Conservation (phyloP, 805 yeast species). For the Tetrapisispora taiwanensis region DNA sequence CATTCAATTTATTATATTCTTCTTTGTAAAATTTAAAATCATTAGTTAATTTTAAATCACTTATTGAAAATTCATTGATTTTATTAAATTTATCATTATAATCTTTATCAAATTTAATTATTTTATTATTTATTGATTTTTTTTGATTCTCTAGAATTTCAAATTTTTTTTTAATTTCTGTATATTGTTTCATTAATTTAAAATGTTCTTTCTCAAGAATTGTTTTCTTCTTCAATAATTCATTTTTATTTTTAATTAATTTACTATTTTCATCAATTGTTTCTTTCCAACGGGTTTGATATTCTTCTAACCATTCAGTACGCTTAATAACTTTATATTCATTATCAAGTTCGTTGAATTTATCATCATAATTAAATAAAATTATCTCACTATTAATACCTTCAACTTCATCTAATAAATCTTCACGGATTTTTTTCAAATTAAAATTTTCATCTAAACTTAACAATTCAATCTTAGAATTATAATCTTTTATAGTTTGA, state of each 20-base stretch:
- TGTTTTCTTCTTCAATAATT: conserved; percentile 7
- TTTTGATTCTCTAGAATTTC: background rate
- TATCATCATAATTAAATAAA: conserved; percentile 8
- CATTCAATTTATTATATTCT: conserved; percentile 21
- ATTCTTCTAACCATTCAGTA: conserved; percentile 18
- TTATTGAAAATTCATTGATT: too few relatives aligned
- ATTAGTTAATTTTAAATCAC: background rate
- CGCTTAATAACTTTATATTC: conserved; percentile 12
- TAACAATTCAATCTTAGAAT: conserved; percentile 31
- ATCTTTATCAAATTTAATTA: too few relatives aligned
- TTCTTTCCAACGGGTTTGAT: conserved; percentile 23
- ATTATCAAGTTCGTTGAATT: conserved; percentile 13
- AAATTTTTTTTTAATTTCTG: background rate
- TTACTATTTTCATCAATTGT: conserved; percentile 22
- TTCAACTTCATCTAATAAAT: conserved; percentile 23
- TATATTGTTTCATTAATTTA: too few relatives aligned
- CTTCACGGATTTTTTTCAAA: conserved; percentile 25
- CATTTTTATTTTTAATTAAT: conserved; percentile 15
- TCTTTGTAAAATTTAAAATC: background rate
- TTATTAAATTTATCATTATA: too few relatives aligned
- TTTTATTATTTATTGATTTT: background rate
- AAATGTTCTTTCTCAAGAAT: background rate
- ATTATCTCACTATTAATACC: conserved; percentile 20
- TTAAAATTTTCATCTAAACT: conserved; percentile 29
- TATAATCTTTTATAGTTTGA: conserved; percentile 28